Evolutionary conservation across 2,329 filamentous ascomycete species (phyloP).

Genomic region (Beauveria pseudobassiana): DNA sequence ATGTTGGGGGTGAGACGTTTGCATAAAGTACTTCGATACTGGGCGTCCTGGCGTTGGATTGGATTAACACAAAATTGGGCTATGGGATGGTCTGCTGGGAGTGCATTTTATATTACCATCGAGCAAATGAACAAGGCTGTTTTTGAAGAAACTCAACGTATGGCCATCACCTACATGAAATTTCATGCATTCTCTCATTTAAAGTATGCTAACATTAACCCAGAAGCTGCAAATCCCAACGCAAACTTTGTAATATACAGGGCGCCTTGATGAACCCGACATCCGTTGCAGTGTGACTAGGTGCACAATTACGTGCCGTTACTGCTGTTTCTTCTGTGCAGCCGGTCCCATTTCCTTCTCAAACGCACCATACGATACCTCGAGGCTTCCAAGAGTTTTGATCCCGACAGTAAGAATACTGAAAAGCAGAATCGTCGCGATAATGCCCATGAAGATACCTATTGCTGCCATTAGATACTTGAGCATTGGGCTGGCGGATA

Average conservation of each 20-base stretch:
- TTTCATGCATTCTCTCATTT: neutral
- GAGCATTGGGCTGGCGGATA: neutral
- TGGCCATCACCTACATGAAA: neutral
- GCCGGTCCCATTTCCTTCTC: slow-evolving; percentile 92
- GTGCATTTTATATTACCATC: neutral
- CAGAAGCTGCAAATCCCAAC: neutral
- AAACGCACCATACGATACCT: slow-evolving; percentile 91
- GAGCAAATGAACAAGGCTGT: neutral
- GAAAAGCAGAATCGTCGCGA: slow-evolving; percentile 64
- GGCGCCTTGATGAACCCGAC: neutral
- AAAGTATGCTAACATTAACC: neutral
- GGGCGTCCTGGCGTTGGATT: slow-evolving; percentile 2
- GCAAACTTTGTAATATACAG: slow-evolving; percentile 1
- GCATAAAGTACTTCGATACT: neutral
- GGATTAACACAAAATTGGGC: neutral
- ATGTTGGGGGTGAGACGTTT: neutral
- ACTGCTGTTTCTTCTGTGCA: slow-evolving; percentile 67
- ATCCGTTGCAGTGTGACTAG: neutral
- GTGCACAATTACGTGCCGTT: slow-evolving; percentile 9
- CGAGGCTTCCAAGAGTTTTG: slow-evolving; percentile 66
- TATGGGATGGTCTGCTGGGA: neutral
- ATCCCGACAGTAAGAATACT: slow-evolving; percentile 74
- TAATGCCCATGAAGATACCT: slow-evolving; percentile 85
- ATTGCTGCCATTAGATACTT: slow-evolving; percentile 10
- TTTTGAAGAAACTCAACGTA: neutral